Evolutionary conservation across 352 stramenopile genomes (phyloP), one percentile per base, ranked within the genome.

Genomic region (Globisporangium apiculatum): DNA sequence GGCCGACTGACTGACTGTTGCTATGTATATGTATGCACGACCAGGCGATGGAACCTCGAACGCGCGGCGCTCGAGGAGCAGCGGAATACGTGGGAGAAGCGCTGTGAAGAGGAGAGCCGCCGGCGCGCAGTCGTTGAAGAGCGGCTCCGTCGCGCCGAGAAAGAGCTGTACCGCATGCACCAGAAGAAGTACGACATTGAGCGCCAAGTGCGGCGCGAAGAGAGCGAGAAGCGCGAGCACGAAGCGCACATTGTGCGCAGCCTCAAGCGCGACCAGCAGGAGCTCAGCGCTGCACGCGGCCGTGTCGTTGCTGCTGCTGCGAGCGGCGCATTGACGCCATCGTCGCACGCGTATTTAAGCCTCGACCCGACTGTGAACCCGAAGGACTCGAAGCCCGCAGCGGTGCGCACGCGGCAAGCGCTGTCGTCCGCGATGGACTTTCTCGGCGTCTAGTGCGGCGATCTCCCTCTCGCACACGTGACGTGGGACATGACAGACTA

Each of bases 171-270:
- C 62, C 85, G 85, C 37, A 94, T 94, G 85, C 85, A 92, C 71
- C 85, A 94, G 69, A 91, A 91, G 68, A 94, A 94, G 67, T 94
- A 91, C 71, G 81, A 94, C 67, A 94, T 94, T 58, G 84, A 94
- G 59, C 86, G 88, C 66, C 61, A 81, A 47, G 79, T 91, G 48
- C 78, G 84, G 3, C 81, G 84, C 48, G 84, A 94, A 53, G 84
- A 94, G 73, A 91, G 61, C 62, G 84, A 94, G 71, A 89, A 89
- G 65, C 79, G 82, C 70, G 89, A 90, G 64, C 80, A 94, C 64
- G 85, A 94, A 64, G 83, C 73, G 14, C 69, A 87, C 45, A 94
- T 94, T 55, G 79, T 89, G 61, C 80, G 81, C 64, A 89, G 72
- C 58, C 69, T 94, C 48, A 79, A 90, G 68, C 79, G 81, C 43